These are phyloP conservation scores for Acanthamoeba castellanii DNA, from an alignment of 208 protist species.

Conservation along the genomic window DNA sequence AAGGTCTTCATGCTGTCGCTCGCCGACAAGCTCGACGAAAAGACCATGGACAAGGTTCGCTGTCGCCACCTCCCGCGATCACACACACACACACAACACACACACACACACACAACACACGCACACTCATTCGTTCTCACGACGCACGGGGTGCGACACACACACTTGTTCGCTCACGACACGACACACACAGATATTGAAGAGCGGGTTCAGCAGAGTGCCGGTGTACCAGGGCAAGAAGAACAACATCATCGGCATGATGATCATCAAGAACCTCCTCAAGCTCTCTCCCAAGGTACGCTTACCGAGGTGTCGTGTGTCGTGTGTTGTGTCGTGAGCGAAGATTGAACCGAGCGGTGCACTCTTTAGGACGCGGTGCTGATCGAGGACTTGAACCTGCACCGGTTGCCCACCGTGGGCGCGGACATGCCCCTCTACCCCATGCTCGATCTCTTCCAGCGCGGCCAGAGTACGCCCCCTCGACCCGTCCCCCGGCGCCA, in stretches of 20 bases:
- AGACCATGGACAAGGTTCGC: slow-evolving; percentile 79
- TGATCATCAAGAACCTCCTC: slow-evolving; percentile 92
- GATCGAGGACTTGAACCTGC: slow-evolving; percentile 70
- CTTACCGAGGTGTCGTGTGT: no score
- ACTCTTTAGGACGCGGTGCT: slow-evolving; percentile 40
- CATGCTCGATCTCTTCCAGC: slow-evolving; percentile 83
- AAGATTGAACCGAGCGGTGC: background rate
- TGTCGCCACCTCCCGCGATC: background rate
- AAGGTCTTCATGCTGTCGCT: slow-evolving; percentile 84
- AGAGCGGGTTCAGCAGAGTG: slow-evolving; percentile 90
- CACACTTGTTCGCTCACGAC: no score
- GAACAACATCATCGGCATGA: slow-evolving; percentile 92
- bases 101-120: background rate
- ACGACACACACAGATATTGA: slow-evolving; percentile 81
- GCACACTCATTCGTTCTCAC: no score
- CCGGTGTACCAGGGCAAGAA: slow-evolving; percentile 91
- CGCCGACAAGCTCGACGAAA: slow-evolving; percentile 15
- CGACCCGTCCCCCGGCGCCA: no score
- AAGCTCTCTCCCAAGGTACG: slow-evolving; percentile 80
- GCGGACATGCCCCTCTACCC: slow-evolving; percentile 75
- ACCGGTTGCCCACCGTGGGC: slow-evolving; percentile 49
- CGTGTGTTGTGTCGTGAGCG: no score
- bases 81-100: slow-evolving; percentile 8
- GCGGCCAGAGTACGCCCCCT: slow-evolving; percentile 63
- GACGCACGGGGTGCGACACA: no score